Evolutionary conservation across 352 stramenopile genomes (phyloP).

Genomic region (Phytophthora syringae): DNA sequence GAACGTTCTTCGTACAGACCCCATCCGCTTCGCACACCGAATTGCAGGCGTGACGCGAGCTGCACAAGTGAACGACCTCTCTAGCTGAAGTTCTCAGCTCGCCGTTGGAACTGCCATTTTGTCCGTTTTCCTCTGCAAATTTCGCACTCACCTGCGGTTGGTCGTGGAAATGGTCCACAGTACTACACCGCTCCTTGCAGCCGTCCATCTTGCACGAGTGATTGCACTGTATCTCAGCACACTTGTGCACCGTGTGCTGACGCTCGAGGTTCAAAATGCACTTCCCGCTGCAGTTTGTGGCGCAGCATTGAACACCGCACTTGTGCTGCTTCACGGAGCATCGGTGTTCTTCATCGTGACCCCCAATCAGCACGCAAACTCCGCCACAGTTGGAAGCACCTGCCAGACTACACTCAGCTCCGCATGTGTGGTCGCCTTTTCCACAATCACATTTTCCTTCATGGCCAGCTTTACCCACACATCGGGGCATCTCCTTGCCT

Average conservation of each 20-base stretch:
- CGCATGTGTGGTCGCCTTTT: conserved; percentile 48
- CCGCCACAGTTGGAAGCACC: conserved; percentile 42
- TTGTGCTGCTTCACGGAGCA: conserved; percentile 46
- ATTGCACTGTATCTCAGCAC: conserved; percentile 37
- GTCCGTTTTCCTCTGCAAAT: conserved; percentile 37
- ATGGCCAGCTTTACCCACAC: conserved; percentile 39
- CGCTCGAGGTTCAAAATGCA: conserved; percentile 41
- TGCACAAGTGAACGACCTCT: conserved; percentile 37
- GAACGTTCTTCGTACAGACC: conserved; percentile 43
- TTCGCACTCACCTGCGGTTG: conserved; percentile 10
- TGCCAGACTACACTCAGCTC: conserved; percentile 26
- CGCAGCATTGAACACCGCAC: conserved; percentile 39
- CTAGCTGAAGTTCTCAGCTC: background rate
- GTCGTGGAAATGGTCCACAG: conserved; percentile 51
- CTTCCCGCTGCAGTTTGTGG: conserved; percentile 35
- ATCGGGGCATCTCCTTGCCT: conserved; percentile 33
- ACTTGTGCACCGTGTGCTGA: conserved; percentile 45
- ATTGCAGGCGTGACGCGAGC: conserved; percentile 33
- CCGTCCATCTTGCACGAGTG: conserved; percentile 39
- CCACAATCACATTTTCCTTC: conserved; percentile 48
- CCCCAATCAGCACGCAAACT: conserved; percentile 32
- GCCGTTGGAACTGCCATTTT: background rate
- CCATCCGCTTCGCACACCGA: conserved; percentile 36
- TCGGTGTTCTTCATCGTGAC: conserved; percentile 37
- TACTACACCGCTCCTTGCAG: conserved; percentile 42